phyloP scores from a whole-genome alignment of 805 yeast species.

The Tetrapisispora nanseiensis region DNA sequence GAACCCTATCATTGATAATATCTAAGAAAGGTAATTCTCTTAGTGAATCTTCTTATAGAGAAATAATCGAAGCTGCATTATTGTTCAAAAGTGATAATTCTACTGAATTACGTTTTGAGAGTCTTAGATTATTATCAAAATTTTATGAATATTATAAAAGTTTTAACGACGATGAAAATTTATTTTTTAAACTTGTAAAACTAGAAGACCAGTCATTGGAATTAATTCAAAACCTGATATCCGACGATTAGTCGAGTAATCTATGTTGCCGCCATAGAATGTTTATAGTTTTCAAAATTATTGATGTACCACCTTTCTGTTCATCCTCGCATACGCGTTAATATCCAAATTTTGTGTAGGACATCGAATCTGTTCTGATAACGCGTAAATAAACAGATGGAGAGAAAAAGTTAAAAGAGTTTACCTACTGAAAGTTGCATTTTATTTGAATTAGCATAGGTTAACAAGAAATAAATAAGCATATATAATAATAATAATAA shows the following conservation, averaged over 20 bases:
- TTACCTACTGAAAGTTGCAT: no score
- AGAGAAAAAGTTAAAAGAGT: no score
- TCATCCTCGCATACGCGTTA: not conserved
- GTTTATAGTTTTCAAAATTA: no score
- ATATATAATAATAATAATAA: no score
- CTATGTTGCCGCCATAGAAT: not conserved
- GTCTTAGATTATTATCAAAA: constrained; percentile 11
- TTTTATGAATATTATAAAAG: constrained; percentile 3
- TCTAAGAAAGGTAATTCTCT: not conserved
- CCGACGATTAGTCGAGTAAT: no score
- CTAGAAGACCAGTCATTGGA: not conserved
- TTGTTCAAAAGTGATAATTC: constrained; percentile 9
- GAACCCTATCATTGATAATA: constrained; percentile 10
- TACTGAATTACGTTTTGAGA: constrained; percentile 17
- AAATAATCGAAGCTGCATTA: constrained; percentile 18
- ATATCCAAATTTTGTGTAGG: not conserved
- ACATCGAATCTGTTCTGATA: not conserved
- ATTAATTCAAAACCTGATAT: not conserved
- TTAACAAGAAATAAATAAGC: no score
- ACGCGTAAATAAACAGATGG: no score
- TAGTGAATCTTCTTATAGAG: constrained; percentile 14
- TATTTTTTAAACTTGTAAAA: not conserved
- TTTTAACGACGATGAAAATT: not conserved
- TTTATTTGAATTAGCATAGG: no score
- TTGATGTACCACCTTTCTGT: no score